Conservation (phyloP, 306 rosid genomes). For the Rubus idaeus region DNA sequence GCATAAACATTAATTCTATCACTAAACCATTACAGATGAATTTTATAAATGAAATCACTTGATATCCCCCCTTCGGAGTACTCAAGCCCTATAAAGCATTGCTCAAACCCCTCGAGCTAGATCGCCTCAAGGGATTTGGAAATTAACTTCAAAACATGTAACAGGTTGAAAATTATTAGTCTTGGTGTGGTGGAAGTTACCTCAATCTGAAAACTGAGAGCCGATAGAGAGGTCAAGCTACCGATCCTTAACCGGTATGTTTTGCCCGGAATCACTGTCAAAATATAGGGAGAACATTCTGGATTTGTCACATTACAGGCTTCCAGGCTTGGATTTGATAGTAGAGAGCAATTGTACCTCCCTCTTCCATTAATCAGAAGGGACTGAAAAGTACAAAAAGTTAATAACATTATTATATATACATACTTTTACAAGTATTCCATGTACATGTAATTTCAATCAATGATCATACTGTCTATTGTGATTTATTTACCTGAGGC, state of each 20-base stretch:
- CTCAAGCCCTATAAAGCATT: too few relatives aligned
- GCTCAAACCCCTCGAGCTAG: too few relatives aligned
- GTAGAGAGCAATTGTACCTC: conserved; percentile 61
- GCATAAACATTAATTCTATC: background rate
- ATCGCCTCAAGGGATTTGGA: too few relatives aligned
- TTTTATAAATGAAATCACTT: too few relatives aligned
- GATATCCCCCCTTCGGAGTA: too few relatives aligned
- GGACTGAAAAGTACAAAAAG: conserved; percentile 47
- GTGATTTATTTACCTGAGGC: conserved; percentile 62
- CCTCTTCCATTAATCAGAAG: conserved; percentile 88
- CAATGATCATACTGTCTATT: background rate
- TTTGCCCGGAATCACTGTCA: conserved; percentile 59
- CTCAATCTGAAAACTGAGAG: conserved; percentile 83
- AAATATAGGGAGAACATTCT: conserved; percentile 54
- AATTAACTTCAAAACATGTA: too few relatives aligned
- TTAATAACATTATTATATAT: background rate
- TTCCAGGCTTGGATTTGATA: conserved; percentile 27
- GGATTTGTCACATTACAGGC: conserved; percentile 56
- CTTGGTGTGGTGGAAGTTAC: conserved; percentile 27
- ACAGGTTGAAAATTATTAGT: background rate
- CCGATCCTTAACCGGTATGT: conserved; percentile 68
- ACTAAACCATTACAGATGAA: background rate
- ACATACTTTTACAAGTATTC: background rate
- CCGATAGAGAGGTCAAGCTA: conserved; percentile 74
- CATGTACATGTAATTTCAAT: background rate